Evolutionary conservation across 2,329 filamentous ascomycete genomes (phyloP).

Genomic region (Cladorrhinum sp.): DNA sequence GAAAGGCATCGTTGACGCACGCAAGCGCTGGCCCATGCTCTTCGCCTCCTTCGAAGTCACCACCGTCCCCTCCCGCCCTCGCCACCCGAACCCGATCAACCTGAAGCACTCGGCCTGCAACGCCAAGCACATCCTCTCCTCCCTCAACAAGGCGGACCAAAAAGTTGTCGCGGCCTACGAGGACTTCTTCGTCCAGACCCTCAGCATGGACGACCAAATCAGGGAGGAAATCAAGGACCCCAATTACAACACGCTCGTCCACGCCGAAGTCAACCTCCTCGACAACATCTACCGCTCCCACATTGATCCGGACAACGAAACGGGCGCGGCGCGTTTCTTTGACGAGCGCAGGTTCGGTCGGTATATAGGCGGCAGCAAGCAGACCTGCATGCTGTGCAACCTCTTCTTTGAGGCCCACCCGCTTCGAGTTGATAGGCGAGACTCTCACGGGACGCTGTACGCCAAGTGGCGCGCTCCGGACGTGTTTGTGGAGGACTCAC

Average conservation of each 20-base stretch:
- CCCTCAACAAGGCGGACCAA: slow-evolving; percentile 6
- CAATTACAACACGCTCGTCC: slow-evolving; percentile 32
- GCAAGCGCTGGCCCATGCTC: slow-evolving; percentile 30
- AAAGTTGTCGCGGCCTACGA: slow-evolving; percentile 4
- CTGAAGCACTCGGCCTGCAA: slow-evolving; percentile 10
- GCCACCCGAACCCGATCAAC: not conserved
- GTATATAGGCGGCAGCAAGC: slow-evolving; percentile 42
- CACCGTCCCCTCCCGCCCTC: slow-evolving; percentile 28
- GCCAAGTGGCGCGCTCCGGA: slow-evolving; percentile 38
- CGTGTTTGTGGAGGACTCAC: slow-evolving; percentile 16
- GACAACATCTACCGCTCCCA: slow-evolving; percentile 28
- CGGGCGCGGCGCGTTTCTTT: slow-evolving; percentile 30
- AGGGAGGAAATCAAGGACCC: not conserved
- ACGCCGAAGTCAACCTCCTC: slow-evolving; percentile 35
- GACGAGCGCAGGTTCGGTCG: slow-evolving; percentile 27
- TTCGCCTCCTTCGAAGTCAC: slow-evolving; percentile 33
- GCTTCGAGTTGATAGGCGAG: slow-evolving; percentile 29
- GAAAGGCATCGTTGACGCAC: slow-evolving; percentile 24
- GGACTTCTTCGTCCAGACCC: not conserved
- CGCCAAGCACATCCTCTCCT: slow-evolving; percentile 22
- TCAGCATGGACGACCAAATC: slow-evolving; percentile 9
- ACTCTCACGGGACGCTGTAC: slow-evolving; percentile 39
- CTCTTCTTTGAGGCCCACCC: slow-evolving; percentile 35
- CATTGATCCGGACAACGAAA: not conserved
- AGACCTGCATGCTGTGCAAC: slow-evolving; percentile 38